phyloP scores from a whole-genome alignment of 2,329 filamentous ascomycete genomes.

The Colletotrichum caudatum region DNA sequence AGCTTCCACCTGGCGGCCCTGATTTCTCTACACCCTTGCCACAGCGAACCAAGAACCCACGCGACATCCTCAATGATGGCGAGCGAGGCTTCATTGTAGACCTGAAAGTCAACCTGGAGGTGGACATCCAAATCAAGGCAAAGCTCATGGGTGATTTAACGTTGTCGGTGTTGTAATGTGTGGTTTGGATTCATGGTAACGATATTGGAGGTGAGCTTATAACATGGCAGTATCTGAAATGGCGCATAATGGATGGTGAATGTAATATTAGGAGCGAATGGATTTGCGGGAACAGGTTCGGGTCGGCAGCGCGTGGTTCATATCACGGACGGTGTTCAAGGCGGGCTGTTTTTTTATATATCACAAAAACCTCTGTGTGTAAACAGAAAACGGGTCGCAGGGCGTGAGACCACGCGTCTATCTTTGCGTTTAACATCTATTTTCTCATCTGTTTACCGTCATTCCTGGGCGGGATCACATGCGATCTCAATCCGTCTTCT shows the following conservation, averaged over 20 bases:
- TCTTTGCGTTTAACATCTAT: not conserved
- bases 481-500: conserved; percentile 47
- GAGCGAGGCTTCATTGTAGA: conserved; percentile 39
- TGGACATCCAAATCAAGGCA: conserved; percentile 36
- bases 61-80: conserved; percentile 34
- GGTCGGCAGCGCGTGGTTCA: conserved; percentile 6
- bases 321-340: conserved; percentile 17
- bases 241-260: conserved; percentile 13
- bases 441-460: not conserved
- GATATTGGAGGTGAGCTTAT: not conserved
- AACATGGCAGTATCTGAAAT: not conserved
- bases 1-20: conserved; percentile 31
- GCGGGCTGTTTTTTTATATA: not conserved
- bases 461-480: no score
- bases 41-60: conserved; percentile 31
- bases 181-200: not conserved
- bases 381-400: not conserved
- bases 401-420: not conserved
- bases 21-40: conserved; percentile 25
- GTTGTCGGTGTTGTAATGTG: conserved; percentile 30
- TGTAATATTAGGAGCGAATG: conserved; percentile 9
- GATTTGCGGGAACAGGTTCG: not conserved
- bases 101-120: conserved; percentile 29
- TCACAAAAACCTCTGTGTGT: not conserved
- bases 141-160: conserved; percentile 37